Conservation (phyloP, 495 filamentous ascomycete genomes). For the Coniosporium apollinis region DNA sequence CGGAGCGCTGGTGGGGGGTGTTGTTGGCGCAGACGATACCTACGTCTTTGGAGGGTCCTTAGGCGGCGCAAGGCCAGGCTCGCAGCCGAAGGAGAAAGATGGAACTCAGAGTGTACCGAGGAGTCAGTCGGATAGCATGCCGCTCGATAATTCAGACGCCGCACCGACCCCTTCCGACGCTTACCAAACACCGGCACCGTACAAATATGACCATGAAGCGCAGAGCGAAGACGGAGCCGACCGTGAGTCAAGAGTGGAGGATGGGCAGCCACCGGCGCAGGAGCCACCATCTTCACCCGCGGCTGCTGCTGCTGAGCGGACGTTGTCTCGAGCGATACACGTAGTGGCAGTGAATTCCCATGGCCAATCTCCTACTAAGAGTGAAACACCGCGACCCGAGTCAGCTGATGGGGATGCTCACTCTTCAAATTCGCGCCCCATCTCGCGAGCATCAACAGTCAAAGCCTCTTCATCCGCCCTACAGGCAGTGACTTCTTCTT, state of each 20-base stretch:
- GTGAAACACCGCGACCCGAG: conserved; percentile 8
- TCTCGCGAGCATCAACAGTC: conserved; percentile 15
- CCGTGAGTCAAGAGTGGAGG: conserved; percentile 12
- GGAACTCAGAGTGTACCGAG: too few species aligned
- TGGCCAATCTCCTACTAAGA: conserved; percentile 12
- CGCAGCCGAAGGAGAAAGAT: too few species aligned
- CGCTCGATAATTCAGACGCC: conserved; percentile 10
- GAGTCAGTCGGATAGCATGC: neutral
- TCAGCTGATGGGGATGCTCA: conserved; percentile 2
- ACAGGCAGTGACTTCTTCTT: conserved; percentile 7
- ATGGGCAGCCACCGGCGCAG: too few species aligned
- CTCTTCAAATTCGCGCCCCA: neutral
- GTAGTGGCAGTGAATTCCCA: too few species aligned
- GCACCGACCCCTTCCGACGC: conserved; percentile 30
- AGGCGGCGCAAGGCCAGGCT: conserved; percentile 10
- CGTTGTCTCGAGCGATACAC: neutral
- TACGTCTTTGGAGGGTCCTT: conserved; percentile 38
- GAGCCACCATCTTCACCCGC: conserved; percentile 26
- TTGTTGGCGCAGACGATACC: conserved; percentile 39
- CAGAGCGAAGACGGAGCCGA: conserved; percentile 13
- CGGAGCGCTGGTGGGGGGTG: conserved; percentile 19
- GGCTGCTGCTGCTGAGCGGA: conserved; percentile 22
- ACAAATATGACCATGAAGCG: conserved; percentile 12
- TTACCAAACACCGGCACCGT: conserved; percentile 32
- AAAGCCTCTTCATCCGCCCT: conserved; percentile 13